Evolutionary conservation across 192 early-diverging fungal genomes (phyloP), one percentile per base, ranked within the genome.

Genomic region (Coemansia sp.): DNA sequence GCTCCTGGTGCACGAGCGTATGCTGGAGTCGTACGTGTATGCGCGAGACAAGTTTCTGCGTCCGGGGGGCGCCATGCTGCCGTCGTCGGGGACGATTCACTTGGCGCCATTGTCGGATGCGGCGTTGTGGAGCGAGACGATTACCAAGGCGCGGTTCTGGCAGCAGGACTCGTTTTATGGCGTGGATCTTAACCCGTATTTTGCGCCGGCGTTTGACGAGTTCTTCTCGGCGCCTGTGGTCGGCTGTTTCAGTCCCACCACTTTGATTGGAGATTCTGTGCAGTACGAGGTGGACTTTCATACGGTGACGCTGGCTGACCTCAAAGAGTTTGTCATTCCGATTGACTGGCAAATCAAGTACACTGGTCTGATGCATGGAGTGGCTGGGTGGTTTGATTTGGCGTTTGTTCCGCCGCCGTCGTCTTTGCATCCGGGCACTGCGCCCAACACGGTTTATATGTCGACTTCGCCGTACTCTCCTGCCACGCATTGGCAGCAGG

Each of bases 401-500:
- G 84, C 76, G 41, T 98, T 89, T 84, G 87, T 85, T 14, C 88
- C 90, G 31, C 85, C 87, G 25, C 59, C 77, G 1, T 66, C 76
- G 29, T 62, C 77, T 17, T 53, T 71, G 64, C 68, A 62, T 19
- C 47, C 60, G 31, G 73, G 79, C 7, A 73, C 74, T 1, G 61
- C 42, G 3, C 58, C 81, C 22, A 88, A 86, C 5, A 86, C 88
- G 39, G 86, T 88, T n/a, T 71, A 87, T n/a, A 91, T 99, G 86
- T 91, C 92, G 7, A 99, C 97, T 7, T 84, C 86, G 7, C 97
- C 97, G 6, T 64, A 86, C 29, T 87, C 94, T 3, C 93, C 96
- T 39, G 88, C 90, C 6, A 99, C 97, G 6, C 97, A 99, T 71
- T 99, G 97, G 97, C 97, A 98, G 67, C 97, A 99, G 76, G 93